Conservation (phyloP, 306 rosid genomes). For the Ziziphus jujuba region DNA sequence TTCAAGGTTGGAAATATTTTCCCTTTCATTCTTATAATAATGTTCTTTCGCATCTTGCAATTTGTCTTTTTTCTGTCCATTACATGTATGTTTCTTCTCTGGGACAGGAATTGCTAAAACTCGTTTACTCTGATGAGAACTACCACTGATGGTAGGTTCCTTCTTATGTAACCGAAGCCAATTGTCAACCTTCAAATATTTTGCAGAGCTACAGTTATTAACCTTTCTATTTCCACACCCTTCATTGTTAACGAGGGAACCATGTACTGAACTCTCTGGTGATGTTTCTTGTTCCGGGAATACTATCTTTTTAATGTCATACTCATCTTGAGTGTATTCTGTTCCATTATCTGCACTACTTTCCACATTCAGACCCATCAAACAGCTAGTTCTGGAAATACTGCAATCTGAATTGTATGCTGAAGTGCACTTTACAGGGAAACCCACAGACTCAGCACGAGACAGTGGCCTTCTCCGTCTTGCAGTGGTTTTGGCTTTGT, state of each 20-base stretch:
- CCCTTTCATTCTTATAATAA: neutral
- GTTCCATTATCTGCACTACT: conserved; percentile 27
- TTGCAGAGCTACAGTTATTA: conserved; percentile 14
- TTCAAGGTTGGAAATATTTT: conserved; percentile 14
- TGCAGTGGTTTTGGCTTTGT: conserved; percentile 12
- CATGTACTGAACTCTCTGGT: conserved; percentile 9
- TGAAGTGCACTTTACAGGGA: conserved; percentile 29
- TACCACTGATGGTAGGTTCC: conserved; percentile 13
- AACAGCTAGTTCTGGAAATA: conserved; percentile 38
- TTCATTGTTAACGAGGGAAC: conserved; percentile 3
- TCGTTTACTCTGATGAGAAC: conserved; percentile 19
- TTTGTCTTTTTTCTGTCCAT: conserved; percentile 13
- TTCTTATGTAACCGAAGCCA: conserved; percentile 31
- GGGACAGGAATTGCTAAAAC: conserved; percentile 27
- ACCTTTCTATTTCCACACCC: conserved; percentile 21
- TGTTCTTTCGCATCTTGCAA: conserved; percentile 3
- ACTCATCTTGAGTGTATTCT: conserved; percentile 33
- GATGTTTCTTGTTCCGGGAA: conserved; percentile 23
- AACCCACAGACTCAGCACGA: conserved; percentile 35
- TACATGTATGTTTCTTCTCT: conserved; percentile 17
- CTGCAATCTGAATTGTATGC: conserved; percentile 31
- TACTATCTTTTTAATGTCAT: conserved; percentile 19
- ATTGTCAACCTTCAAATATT: conserved; percentile 24
- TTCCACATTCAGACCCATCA: conserved; percentile 25
- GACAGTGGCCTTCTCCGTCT: conserved; percentile 27